Evolutionary conservation across 495 filamentous ascomycete species (phyloP).

Genomic region (Pyrenula aspistea): DNA sequence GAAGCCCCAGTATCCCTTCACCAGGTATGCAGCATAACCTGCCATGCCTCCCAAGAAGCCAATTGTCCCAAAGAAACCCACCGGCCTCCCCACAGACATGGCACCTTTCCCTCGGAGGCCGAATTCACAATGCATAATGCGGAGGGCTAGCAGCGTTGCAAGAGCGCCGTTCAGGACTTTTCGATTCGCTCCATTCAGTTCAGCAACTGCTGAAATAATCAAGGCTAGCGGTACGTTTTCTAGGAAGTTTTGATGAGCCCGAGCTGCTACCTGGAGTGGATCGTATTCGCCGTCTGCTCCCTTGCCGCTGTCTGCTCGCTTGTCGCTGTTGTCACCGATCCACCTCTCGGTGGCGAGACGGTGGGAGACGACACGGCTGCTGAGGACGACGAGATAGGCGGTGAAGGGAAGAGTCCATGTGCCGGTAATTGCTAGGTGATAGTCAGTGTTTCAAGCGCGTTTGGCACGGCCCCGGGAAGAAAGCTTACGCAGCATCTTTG

Average conservation of each 20-base stretch:
- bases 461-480: too few relatives aligned
- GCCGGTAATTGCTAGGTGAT: constrained; percentile 25
- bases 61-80: constrained; percentile 25
- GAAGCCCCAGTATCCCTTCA: constrained; percentile 27
- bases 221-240: constrained; percentile 30
- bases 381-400: constrained; percentile 28
- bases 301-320: constrained; percentile 1
- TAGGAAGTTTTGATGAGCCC: constrained; percentile 27
- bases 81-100: constrained; percentile 18
- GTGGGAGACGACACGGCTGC: constrained; percentile 24
- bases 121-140: constrained; percentile 26
- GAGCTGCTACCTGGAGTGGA: constrained; percentile 15
- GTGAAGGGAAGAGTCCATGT: constrained; percentile 31
- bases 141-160: constrained; percentile 20
- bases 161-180: constrained; percentile 20
- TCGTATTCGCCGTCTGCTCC: constrained; percentile 7
- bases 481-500: constrained; percentile 15
- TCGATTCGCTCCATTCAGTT: constrained; percentile 28
- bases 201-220: constrained; percentile 18
- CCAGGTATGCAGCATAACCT: constrained; percentile 23
- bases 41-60: constrained; percentile 22
- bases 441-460: not conserved
- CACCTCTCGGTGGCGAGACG: constrained; percentile 20
- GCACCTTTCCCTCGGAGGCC: constrained; percentile 17
- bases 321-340: constrained; percentile 17